These are phyloP conservation scores for Gossypium laxum DNA, from an alignment of 441 rosid genomes.

Conservation along the genomic window DNA sequence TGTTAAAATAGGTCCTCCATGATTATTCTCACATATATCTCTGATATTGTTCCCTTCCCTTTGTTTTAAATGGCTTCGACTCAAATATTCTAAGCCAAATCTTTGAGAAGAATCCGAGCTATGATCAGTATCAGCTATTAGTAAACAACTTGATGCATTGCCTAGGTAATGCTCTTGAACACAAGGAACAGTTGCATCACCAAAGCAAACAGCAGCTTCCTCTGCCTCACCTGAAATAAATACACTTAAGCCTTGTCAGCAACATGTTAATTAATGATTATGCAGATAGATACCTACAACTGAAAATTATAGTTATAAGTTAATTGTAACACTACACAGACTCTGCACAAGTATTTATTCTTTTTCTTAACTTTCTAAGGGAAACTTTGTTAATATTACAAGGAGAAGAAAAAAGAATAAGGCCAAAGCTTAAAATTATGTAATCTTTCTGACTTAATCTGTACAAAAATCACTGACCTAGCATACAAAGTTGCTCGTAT, in stretches of 20 bases:
- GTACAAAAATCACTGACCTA: constrained; percentile 29
- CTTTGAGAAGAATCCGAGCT: constrained; percentile 20
- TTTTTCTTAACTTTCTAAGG: not conserved
- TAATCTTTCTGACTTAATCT: not conserved
- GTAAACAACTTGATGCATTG: constrained; percentile 17
- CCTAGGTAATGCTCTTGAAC: constrained; percentile 26
- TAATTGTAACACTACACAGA: constrained; percentile 5
- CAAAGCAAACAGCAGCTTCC: constrained; percentile 38
- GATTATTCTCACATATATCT: constrained; percentile 24
- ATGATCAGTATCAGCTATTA: constrained; percentile 18
- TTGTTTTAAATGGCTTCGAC: constrained; percentile 25
- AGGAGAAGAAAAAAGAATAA: not conserved
- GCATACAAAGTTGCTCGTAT: constrained; percentile 41
- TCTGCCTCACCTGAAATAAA: constrained; percentile 40
- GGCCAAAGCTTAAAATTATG: not conserved
- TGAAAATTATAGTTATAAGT: not conserved
- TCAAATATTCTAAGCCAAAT: constrained; percentile 21
- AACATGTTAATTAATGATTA: not conserved
- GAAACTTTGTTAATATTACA: not conserved
- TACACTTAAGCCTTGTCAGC: not conserved
- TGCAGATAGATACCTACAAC: not conserved
- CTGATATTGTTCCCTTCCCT: constrained; percentile 22
- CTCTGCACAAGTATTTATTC: not conserved
- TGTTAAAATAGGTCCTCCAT: constrained; percentile 23
- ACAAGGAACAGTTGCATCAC: constrained; percentile 28